These are phyloP conservation scores for Neofusicoccum laricinum DNA, from an alignment of 2,329 filamentous ascomycete genomes.

Conservation along the genomic window DNA sequence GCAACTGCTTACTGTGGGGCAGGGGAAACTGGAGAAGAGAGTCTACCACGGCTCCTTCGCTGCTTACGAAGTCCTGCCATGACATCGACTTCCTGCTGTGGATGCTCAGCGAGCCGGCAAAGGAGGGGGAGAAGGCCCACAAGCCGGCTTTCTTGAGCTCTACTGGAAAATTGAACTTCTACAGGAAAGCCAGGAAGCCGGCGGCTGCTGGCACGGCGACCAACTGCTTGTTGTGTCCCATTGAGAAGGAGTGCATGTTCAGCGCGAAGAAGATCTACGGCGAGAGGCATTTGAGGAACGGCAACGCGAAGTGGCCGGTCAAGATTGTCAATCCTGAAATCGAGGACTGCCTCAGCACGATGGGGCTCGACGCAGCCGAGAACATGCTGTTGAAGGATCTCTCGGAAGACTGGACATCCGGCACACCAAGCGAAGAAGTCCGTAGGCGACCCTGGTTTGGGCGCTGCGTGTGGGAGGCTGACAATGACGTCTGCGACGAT, in stretches of 20 bases:
- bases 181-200: slow-evolving; percentile 74
- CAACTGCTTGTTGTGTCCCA: slow-evolving; percentile 80
- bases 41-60: slow-evolving; percentile 70
- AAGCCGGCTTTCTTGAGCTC: slow-evolving; percentile 75
- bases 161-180: slow-evolving; percentile 73
- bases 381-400: slow-evolving; percentile 49
- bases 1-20: neutral
- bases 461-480: slow-evolving; percentile 88
- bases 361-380: slow-evolving; percentile 50
- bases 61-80: slow-evolving; percentile 94
- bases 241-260: slow-evolving; percentile 74
- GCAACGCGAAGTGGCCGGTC: slow-evolving; percentile 76
- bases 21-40: slow-evolving; percentile 90
- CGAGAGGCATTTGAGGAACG: slow-evolving; percentile 63
- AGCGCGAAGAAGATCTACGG: slow-evolving; percentile 82
- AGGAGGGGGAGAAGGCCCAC: slow-evolving; percentile 45
- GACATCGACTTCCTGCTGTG: slow-evolving; percentile 92
- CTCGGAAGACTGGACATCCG: slow-evolving; percentile 56
- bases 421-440: slow-evolving; percentile 49
- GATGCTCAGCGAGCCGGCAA: slow-evolving; percentile 55
- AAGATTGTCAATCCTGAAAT: slow-evolving; percentile 90
- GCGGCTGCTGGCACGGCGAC: slow-evolving; percentile 70
- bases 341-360: slow-evolving; percentile 62
- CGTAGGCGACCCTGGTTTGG: slow-evolving; percentile 69
- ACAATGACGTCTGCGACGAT: slow-evolving; percentile 93